Conservation (phyloP, 306 rosid genomes). For the Fagus crenata region DNA sequence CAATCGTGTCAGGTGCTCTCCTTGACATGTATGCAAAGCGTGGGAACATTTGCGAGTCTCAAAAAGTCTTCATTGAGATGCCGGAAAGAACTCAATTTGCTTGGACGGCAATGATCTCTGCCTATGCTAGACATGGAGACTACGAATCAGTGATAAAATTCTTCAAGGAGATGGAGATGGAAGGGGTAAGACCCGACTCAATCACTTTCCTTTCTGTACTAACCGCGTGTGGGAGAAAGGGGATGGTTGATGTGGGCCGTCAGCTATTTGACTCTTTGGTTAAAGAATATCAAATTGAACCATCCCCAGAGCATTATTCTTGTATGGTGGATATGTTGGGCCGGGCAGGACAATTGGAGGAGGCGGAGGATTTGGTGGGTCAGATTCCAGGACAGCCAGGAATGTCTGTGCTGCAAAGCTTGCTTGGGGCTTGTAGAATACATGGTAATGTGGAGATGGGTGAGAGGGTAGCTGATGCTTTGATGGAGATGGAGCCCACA, state of each 20-base stretch:
- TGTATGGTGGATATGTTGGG: constrained; percentile 83
- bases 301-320: constrained; percentile 68
- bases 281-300: constrained; percentile 56
- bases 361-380: constrained; percentile 58
- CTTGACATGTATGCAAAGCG: constrained; percentile 90
- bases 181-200: constrained; percentile 55
- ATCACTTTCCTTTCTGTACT: constrained; percentile 47
- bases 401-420: constrained; percentile 66
- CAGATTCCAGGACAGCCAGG: constrained; percentile 71
- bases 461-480: constrained; percentile 46
- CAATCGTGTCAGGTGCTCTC: constrained; percentile 64
- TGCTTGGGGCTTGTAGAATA: constrained; percentile 73
- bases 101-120: constrained; percentile 82
- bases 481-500: constrained; percentile 64
- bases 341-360: constrained; percentile 62
- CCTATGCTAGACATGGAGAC: constrained; percentile 74
- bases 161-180: constrained; percentile 60
- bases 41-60: constrained; percentile 66
- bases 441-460: constrained; percentile 76
- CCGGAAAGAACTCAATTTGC: constrained; percentile 55
- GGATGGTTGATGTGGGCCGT: constrained; percentile 67
- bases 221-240: constrained; percentile 76
- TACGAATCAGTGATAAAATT: constrained; percentile 56
- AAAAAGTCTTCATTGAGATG: constrained; percentile 58
- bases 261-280: constrained; percentile 57